Conservation (phyloP, 768 basidiomycete genomes). For the Russula sp. region DNA sequence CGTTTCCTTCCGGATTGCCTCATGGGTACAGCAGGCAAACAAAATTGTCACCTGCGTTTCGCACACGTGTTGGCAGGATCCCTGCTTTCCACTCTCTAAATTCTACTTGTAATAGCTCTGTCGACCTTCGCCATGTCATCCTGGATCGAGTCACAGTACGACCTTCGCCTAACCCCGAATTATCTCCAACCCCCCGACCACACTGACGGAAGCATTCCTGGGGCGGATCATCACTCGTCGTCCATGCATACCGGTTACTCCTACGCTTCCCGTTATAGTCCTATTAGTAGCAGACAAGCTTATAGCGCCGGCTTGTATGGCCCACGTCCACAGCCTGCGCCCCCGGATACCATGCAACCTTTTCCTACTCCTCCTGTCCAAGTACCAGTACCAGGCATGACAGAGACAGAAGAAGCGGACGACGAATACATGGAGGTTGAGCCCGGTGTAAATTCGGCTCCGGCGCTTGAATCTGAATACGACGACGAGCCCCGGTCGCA, state of each 20-base stretch:
- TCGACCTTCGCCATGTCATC: constrained; percentile 8
- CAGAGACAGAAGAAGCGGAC: constrained; percentile 14
- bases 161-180: neutral
- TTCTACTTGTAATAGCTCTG: constrained; percentile 4
- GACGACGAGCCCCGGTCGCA: constrained; percentile 1
- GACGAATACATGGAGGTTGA: constrained; percentile 21
- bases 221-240: constrained; percentile 7
- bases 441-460: neutral
- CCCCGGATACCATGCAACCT: constrained; percentile 5
- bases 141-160: constrained; percentile 12
- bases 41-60: constrained; percentile 14
- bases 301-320: constrained; percentile 10
- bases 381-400: neutral
- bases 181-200: neutral
- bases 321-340: constrained; percentile 17
- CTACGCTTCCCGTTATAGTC: constrained; percentile 16
- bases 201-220: neutral
- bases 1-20: neutral
- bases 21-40: constrained; percentile 14
- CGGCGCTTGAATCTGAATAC: neutral
- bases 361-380: constrained; percentile 3
- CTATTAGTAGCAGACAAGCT: constrained; percentile 11
- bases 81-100: neutral
- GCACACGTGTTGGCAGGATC: constrained; percentile 18
- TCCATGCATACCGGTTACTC: neutral